phyloP scores from a whole-genome alignment of 192 early-diverging fungal species.

The Backusella westeae region DNA sequence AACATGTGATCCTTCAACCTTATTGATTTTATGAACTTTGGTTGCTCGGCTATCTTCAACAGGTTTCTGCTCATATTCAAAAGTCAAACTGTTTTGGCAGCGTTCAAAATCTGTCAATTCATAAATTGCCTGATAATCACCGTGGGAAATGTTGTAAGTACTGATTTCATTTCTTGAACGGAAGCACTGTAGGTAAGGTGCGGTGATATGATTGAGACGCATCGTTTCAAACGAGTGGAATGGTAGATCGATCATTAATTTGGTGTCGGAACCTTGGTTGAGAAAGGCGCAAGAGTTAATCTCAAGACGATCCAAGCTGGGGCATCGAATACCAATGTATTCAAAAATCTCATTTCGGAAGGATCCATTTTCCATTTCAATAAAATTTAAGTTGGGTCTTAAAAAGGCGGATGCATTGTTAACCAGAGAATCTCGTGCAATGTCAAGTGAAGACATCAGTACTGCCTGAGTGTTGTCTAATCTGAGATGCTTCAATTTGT shows the following conservation, averaged over 20 bases:
- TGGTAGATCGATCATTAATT: background rate
- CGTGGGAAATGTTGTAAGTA: background rate
- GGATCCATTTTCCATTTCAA: slow-evolving; percentile 8
- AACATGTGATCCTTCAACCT: background rate
- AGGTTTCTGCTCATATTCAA: slow-evolving; percentile 5
- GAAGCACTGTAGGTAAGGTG: background rate
- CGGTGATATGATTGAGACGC: background rate
- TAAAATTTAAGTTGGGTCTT: background rate
- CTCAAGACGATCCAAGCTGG: background rate
- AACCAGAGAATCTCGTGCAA: background rate
- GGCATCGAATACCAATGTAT: background rate
- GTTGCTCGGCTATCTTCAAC: background rate
- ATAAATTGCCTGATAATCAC: background rate
- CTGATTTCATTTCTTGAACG: background rate
- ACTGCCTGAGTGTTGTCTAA: background rate
- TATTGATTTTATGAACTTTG: background rate
- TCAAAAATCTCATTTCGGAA: background rate
- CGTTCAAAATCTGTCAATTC: slow-evolving; percentile 6
- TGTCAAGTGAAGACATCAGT: background rate
- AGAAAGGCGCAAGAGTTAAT: background rate
- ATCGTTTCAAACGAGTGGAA: background rate
- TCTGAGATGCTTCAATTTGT: background rate
- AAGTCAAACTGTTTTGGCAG: background rate
- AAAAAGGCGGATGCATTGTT: background rate
- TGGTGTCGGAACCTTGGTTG: background rate